Evolutionary conservation across 2,329 filamentous ascomycete genomes (phyloP), one percentile per base, ranked within the genome.

Genomic region (Parascedosporium putredinis): DNA sequence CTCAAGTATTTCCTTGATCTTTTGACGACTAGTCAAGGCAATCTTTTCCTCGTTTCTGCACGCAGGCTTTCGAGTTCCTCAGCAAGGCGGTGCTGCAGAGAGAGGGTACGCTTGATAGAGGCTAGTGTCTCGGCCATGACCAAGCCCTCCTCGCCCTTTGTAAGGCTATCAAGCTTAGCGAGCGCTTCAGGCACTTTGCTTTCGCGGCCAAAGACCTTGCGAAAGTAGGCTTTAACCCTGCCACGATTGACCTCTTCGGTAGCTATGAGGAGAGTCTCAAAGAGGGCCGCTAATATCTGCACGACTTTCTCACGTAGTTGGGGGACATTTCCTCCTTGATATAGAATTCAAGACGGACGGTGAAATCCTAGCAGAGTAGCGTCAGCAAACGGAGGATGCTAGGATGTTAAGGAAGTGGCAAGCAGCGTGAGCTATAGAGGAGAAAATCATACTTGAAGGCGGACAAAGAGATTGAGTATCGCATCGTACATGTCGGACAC

Each of bases 401-500:
- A 14, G n/a, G 18, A 7, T 10, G 38, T 55, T n/a, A 51, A 45
- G 27, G 53, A 27, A 7, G 42, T n/a, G 14, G 9, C 23, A 7
- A 5, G 31, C 34, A 31, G 34, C n/a, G 24, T 42, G 24, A 9
- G 18, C 14, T 27, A 36, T 23, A 9, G 14, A 24, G n/a, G 10
- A 47, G 7, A 43, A 38, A 9, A 3, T 20, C 56, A 52, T 51
- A 65, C 64, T 54, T 68, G 62, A 9, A 73, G 55, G 27, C 65
- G 63, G 9, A 63, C 62, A 56, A 74, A 69, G 22, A 74, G 55
- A 44, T 69, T 68, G 2, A 68, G 55, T 5, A 74, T 73, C 5
- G 64, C 63, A 55, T 74, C 68, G 45, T 74, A 74, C 6, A 63
- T 62, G 1, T 64, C 56, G 1, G 68, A 71, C 14, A 73, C 71